A percentile compares a stretch with the other conserved stretches of the same genome.
phyloP scores from a whole-genome alignment of 805 yeast genomes.

The Kodamaea jinghongensis region DNA sequence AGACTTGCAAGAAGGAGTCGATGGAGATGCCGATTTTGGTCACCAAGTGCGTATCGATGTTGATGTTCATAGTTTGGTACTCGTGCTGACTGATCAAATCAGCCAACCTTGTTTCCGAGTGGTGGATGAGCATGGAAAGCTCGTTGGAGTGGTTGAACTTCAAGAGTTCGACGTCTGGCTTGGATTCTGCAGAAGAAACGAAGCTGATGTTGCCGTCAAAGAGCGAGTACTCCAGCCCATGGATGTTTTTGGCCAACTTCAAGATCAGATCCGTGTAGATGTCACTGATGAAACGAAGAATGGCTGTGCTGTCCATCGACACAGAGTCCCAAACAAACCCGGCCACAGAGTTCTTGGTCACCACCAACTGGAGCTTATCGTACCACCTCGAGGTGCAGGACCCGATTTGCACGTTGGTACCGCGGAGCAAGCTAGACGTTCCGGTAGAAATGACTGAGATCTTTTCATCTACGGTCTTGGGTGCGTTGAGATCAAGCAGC shows the following conservation, averaged over 20 bases:
- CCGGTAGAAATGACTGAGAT: constrained; percentile 53
- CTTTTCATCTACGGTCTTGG: constrained; percentile 46
- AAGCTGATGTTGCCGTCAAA: constrained; percentile 41
- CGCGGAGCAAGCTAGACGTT: constrained; percentile 38
- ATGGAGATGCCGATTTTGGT: constrained; percentile 42
- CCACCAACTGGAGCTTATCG: constrained; percentile 54
- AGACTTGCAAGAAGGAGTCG: constrained; percentile 52
- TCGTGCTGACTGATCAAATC: constrained; percentile 59
- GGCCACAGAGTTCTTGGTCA: constrained; percentile 55
- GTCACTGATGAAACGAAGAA: constrained; percentile 54
- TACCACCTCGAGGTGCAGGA: constrained; percentile 60
- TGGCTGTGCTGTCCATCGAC: constrained; percentile 58
- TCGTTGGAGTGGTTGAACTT: constrained; percentile 44
- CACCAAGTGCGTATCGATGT: constrained; percentile 35
- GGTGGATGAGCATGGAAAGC: constrained; percentile 46
- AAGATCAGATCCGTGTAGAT: constrained; percentile 57
- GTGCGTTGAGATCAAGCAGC: constrained; percentile 47
- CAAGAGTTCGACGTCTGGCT: constrained; percentile 35
- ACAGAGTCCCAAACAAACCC: constrained; percentile 60
- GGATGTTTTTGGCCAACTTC: constrained; percentile 55
- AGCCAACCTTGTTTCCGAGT: constrained; percentile 57
- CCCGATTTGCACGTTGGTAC: constrained; percentile 51
- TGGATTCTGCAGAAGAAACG: constrained; percentile 36
- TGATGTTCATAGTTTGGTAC: constrained; percentile 42
- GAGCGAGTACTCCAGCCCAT: constrained; percentile 54